Evolutionary conservation across 129 eudicot genomes (phyloP), one percentile per base, ranked within the genome.

Genomic region (Glebionis coronaria): DNA sequence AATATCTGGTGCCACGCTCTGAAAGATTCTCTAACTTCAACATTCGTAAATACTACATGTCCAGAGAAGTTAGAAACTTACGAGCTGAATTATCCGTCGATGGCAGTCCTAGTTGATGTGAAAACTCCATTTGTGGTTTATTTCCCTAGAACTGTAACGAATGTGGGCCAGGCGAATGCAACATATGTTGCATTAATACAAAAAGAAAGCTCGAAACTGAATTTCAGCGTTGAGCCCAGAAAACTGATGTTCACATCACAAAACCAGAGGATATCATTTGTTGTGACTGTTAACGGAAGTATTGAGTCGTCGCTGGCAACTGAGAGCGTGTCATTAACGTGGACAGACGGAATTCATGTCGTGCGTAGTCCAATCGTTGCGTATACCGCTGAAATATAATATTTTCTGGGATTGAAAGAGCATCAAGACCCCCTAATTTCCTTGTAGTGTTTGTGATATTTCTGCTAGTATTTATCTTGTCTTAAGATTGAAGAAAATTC

Each of bases 101-200:
- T 71, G 75, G 60, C 76, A 19, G 63, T 56, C 11, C 47, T 27
- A 13, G 61, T 72, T 21, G 50, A 35, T 2, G 44, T 14, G 1
- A 12, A 60, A 19, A 29, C 29, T 11, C 20, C 55, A 13, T 74
- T 71, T 44, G 59, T 16, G n/a, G 79, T 61, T 11, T 58, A 44
- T 27, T 82, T 82, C 55, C 63, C 71, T 12, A 79, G 87, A 59
- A 72, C 63, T 3, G 84, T 79, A 0, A 79, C 79, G 44, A 75
- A 79, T 76, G 84, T 82, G 19, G 84, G 87, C 16, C 2, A 5
- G 3, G 18, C 69, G 6, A 63, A 76, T 56, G 71, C 82, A 13
- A 68, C 74, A 0, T 82, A 82, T 52, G 71, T 31, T 11, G 75
- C 78, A 25, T 47, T 55, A 18, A 76, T 58, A 38, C 38, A 29